Evolutionary conservation across 2,329 filamentous ascomycete species (phyloP).

Genomic region (Fusarium fracticaudum): DNA sequence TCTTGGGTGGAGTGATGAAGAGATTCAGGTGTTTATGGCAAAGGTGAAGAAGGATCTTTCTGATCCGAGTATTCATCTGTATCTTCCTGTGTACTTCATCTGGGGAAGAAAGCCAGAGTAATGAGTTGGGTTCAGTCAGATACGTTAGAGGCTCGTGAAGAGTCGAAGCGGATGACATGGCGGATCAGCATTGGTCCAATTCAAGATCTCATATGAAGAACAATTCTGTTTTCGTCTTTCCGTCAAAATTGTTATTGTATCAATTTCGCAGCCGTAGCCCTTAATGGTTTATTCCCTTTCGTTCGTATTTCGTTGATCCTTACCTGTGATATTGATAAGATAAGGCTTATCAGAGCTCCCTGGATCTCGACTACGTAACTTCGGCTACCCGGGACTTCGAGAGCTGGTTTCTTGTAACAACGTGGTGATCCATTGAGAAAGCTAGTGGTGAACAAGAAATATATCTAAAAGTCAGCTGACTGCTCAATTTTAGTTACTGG

Average conservation of each 20-base stretch:
- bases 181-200: background rate
- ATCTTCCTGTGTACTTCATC: conserved; percentile 32
- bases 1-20: conserved; percentile 31
- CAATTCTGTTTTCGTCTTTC: too few species aligned
- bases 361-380: background rate
- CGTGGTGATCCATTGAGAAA: accelerated
- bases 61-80: conserved; percentile 30
- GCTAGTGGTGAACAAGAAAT: accelerated
- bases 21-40: conserved; percentile 34
- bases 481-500: background rate
- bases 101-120: conserved; percentile 29
- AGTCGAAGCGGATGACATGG: accelerated
- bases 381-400: background rate
- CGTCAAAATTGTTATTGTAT: background rate
- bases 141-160: accelerated
- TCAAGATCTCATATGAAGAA: background rate
- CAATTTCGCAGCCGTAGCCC: too few species aligned
- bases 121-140: accelerated
- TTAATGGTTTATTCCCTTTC: accelerated
- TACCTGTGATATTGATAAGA: background rate
- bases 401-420: accelerated
- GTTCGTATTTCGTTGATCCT: background rate
- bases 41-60: conserved; percentile 33
- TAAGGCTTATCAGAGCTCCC: background rate
- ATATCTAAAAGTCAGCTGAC: accelerated